Percentiles rank a stretch among this genome's conserved stretches.
Evolutionary conservation across 2,329 filamentous ascomycete genomes (phyloP).

Genomic region (Aspergillus tamarii): DNA sequence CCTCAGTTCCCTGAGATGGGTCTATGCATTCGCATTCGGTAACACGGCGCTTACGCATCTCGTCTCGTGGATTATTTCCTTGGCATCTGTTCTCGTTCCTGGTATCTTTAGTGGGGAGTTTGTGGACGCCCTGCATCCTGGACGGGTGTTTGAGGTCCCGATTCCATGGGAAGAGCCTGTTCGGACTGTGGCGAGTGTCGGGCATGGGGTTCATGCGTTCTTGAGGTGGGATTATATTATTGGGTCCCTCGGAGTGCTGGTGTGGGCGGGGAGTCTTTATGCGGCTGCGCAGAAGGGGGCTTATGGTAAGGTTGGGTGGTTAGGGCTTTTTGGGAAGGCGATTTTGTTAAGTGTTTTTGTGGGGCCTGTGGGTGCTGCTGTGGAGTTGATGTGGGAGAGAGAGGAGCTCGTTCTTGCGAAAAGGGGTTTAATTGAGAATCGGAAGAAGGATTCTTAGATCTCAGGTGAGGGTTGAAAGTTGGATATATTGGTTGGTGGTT

Average conservation of each 20-base stretch:
- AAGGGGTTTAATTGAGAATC: neutral
- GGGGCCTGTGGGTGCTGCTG: constrained; percentile 50
- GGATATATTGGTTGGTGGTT: neutral
- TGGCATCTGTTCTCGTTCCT: constrained; percentile 43
- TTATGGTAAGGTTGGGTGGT: constrained; percentile 28
- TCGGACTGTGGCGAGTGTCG: constrained; percentile 36
- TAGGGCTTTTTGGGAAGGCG: constrained; percentile 39
- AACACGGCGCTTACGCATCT: constrained; percentile 47
- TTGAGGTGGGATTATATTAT: constrained; percentile 55
- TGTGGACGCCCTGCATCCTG: constrained; percentile 40
- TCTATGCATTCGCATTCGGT: constrained; percentile 47
- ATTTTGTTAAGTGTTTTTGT: constrained; percentile 38
- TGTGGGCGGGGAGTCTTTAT: constrained; percentile 51
- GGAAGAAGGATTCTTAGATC: neutral
- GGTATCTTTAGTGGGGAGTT: constrained; percentile 37
- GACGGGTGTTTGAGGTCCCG: constrained; percentile 40
- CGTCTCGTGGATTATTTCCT: constrained; percentile 43
- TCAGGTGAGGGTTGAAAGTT: neutral
- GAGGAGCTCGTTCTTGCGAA: constrained; percentile 46
- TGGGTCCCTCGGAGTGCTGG: constrained; percentile 45
- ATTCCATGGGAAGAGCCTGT: constrained; percentile 38
- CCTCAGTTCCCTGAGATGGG: constrained; percentile 38
- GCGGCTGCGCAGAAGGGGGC: constrained; percentile 32
- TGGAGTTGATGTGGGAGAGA: constrained; percentile 54
- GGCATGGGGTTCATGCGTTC: constrained; percentile 49